Percentiles rank a stretch among this genome's conserved stretches.
These are phyloP conservation scores for button mushroom (Agaricus bisporus) DNA, from an alignment of 768 basidiomycete species.

Conservation along the genomic window DNA sequence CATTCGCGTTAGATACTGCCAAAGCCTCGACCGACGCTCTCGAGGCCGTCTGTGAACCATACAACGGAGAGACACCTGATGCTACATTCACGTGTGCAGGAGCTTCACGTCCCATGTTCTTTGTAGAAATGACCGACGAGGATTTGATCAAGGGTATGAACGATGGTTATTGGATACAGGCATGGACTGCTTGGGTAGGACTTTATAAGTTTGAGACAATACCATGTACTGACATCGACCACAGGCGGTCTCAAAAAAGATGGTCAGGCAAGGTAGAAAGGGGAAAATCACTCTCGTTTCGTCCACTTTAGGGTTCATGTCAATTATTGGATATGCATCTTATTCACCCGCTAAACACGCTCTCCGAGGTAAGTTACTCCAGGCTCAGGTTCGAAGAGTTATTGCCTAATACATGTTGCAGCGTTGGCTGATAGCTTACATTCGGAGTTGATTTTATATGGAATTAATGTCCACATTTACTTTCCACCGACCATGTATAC, in stretches of 20 bases:
- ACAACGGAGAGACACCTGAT: conserved; percentile 61
- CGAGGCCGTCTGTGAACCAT: conserved; percentile 46
- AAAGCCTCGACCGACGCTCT: conserved; percentile 55
- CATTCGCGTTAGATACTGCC: conserved; percentile 55
- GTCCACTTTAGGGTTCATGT: conserved; percentile 70
- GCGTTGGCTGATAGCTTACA: conserved; percentile 82
- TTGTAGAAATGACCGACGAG: conserved; percentile 61
- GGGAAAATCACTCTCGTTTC: conserved; percentile 73
- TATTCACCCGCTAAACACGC: conserved; percentile 88
- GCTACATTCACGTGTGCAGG: conserved; percentile 81
- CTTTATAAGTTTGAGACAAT: background rate
- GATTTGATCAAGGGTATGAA: conserved; percentile 45
- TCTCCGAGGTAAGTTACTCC: conserved; percentile 52
- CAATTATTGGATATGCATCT: conserved; percentile 69
- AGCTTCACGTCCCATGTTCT: conserved; percentile 60
- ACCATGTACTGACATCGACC: background rate
- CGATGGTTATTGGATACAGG: conserved; percentile 43
- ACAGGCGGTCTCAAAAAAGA: conserved; percentile 64
- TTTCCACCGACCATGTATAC: conserved; percentile 79
- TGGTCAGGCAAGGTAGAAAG: conserved; percentile 50
- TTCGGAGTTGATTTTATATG: conserved; percentile 73
- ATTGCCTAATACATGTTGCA: conserved; percentile 20
- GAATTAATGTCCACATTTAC: conserved; percentile 72
- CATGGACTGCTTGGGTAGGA: conserved; percentile 51
- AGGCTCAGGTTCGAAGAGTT: background rate